A percentile compares a stretch with the other conserved stretches of the same genome.
Conservation (phyloP, 768 basidiomycete species). For the Pleurotus salmoneostramineus region DNA sequence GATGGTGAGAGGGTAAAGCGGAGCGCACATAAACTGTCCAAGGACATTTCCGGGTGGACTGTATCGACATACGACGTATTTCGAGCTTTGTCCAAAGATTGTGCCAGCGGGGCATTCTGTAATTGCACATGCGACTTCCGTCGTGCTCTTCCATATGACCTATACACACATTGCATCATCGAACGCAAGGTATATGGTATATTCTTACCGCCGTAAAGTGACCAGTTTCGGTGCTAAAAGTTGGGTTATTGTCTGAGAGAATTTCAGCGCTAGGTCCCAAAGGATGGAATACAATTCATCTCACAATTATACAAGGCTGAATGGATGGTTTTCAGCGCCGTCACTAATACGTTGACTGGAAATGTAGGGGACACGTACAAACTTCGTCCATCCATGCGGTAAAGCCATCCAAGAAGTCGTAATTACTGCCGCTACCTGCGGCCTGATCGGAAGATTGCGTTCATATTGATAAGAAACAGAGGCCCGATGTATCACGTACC, state of each 20-base stretch:
- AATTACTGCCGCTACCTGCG: background rate
- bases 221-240: background rate
- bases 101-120: conserved; percentile 5
- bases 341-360: background rate
- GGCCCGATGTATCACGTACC: background rate
- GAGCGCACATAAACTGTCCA: conserved; percentile 1
- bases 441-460: background rate
- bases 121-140: conserved; percentile 2
- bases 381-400: conserved; percentile 6
- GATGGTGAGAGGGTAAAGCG: background rate
- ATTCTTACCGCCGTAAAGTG: conserved; percentile 2
- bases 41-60: conserved; percentile 5
- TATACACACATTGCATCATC: background rate
- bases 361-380: background rate
- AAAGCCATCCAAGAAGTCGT: conserved; percentile 1
- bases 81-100: conserved; percentile 1
- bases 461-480: background rate
- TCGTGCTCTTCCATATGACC: conserved; percentile 6
- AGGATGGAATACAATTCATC: background rate
- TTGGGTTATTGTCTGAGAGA: background rate
- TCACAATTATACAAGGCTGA: background rate
- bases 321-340: background rate
- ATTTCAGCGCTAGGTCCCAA: background rate
- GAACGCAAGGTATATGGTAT: background rate
- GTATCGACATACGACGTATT: conserved; percentile 3